Base-by-base conservation (phyloP, 164 flowering plant species). In the Aristolochia californica region DNA sequence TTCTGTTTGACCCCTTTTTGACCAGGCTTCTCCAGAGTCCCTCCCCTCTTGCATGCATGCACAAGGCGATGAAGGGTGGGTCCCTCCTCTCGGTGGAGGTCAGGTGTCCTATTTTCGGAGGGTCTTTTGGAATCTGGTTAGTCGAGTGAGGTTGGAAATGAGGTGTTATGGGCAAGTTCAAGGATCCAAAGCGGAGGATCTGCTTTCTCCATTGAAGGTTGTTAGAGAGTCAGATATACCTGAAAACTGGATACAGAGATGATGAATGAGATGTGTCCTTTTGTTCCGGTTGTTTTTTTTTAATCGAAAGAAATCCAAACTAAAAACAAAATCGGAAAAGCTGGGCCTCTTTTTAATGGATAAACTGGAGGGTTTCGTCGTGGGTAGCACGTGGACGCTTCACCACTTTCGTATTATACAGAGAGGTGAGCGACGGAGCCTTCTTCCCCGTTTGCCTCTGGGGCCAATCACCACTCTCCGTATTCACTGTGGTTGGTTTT, bases 1-100 rank as follows among this genome's bases (percentile, higher is more conserved):
- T 20, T 47, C 0, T 48, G 1, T 70, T 76, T 70, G 80, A 76
- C 78, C 28, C 60, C 55, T 70, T 70, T 76, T 74, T 78, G 75
- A 71, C 76, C 58, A 20, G 50, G 58, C 63, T 54, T 57, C 58
- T 34, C 40, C n/a, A n/a, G n/a, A n/a, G 40, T 34, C 40, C 10
- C 40, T 59, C 53, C 48, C 43, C 53, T 60, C 17, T n/a, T 48
- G 51, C 61, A 65, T 77, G 70, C 74, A 73, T 75, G 77, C 59
- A 78, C 74, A 58, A 68, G 63, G 59, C 43, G 34, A 12, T 34
- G 4, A 49, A 21, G 15, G n/a, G n/a, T 15, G 30, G 40, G 62
- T 13, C 66, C 66, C 60, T 27, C 48, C 24, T 15, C 5, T 53
- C 49, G 20, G 12, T n/a, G 22, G 22, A 8, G 49, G 49, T 5